These are phyloP conservation scores for Sonneratia alba DNA, from an alignment of 345 rosid species.

Conservation along the genomic window DNA sequence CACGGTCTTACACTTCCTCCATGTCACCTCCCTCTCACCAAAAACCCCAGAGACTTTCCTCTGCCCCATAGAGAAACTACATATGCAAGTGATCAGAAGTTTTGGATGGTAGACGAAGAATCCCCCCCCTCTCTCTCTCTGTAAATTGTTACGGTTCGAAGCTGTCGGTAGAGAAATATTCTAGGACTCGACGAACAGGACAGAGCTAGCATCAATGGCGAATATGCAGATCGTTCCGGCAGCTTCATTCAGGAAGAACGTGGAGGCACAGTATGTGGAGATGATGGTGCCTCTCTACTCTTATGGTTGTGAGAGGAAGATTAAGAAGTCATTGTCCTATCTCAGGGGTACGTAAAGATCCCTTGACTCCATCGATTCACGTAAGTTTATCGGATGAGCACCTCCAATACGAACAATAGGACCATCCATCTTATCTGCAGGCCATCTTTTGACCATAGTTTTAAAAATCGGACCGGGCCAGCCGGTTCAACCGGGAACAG, in stretches of 20 bases:
- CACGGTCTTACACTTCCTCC: background rate
- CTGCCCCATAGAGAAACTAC: too few relatives aligned
- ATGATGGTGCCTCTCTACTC: slow-evolving; percentile 93
- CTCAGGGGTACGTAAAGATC: slow-evolving; percentile 50
- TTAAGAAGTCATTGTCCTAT: slow-evolving; percentile 60
- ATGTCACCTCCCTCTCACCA: background rate
- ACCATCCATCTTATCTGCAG: too few relatives aligned
- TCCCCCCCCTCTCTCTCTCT: background rate
- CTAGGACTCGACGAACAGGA: background rate
- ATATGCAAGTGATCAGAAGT: background rate
- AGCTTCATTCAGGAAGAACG: slow-evolving; percentile 25
- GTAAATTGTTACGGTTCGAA: background rate
- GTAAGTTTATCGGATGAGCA: too few relatives aligned
- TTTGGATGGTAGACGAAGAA: background rate
- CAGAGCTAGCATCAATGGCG: slow-evolving; percentile 25
- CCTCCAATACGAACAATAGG: too few relatives aligned
- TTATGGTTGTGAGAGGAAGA: slow-evolving; percentile 71
- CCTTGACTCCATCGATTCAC: background rate
- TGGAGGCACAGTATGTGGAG: slow-evolving; percentile 87
- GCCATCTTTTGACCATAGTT: too few relatives aligned
- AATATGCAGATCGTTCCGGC: slow-evolving; percentile 63
- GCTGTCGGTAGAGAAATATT: background rate
- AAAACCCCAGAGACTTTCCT: too few relatives aligned
- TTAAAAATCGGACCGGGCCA: too few relatives aligned
- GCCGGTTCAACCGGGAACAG: too few relatives aligned